Evolutionary conservation across 176 grass and related monocot genomes (phyloP).

Genomic region (Oryza meyeriana): DNA sequence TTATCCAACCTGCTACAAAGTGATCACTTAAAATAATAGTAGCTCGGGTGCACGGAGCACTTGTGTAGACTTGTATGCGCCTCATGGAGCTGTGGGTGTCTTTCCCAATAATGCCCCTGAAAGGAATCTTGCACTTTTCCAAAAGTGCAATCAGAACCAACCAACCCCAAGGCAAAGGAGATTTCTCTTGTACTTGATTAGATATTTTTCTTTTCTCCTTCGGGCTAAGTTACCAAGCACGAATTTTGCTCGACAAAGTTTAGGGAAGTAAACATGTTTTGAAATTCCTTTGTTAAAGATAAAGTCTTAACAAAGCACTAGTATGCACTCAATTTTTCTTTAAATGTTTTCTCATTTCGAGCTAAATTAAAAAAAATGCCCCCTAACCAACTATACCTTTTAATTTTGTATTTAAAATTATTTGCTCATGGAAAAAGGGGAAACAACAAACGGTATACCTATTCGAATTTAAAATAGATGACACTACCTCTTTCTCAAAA

Average conservation of each 20-base stretch:
- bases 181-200: constrained; percentile 24
- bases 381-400: not conserved
- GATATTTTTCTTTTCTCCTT: constrained; percentile 28
- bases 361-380: not conserved
- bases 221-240: constrained; percentile 27
- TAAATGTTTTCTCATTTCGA: not conserved
- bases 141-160: constrained; percentile 31
- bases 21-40: constrained; percentile 26
- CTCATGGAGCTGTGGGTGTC: not conserved
- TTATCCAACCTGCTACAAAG: not conserved
- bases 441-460: too few species aligned
- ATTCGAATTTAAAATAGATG: too few species aligned
- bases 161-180: constrained; percentile 19
- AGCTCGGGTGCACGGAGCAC: not conserved
- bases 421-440: too few species aligned
- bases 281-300: not conserved
- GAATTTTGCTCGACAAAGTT: not conserved
- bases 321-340: not conserved
- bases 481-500: too few species aligned
- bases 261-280: not conserved
- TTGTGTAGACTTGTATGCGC: not conserved
- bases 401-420: not conserved
- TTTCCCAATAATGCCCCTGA: constrained; percentile 1
- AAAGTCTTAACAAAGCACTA: not conserved
- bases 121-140: constrained; percentile 45